Evolutionary conservation across 169 alveolate genomes (phyloP), one percentile per base, ranked within the genome.

Genomic region (Cryptosporidium baileyi): DNA sequence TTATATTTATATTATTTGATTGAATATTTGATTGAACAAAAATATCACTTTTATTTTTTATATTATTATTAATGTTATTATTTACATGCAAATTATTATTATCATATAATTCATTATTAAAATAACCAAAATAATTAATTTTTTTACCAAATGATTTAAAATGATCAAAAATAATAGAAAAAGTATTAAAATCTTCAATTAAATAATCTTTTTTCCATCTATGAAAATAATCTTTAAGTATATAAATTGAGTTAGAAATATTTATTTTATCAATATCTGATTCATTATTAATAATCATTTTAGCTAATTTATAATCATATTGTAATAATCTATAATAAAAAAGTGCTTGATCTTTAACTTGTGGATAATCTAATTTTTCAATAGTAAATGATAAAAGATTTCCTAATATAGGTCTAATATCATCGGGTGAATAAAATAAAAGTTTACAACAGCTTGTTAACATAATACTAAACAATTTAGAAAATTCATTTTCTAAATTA

Each of bases 311-410:
- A 40, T 51, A 57, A 11, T 74, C 85, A 32, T 32, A 74, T 26
- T 54, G 67, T 13, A 74, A 45, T 41, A 74, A 34, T 22, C 85
- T 74, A 32, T 74, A 74, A 45, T 74, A 74, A 57, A 74, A 74
- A 3, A 74, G n/a, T n/a, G 85, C 85, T 45, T 51, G 65, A 36
- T 74, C 85, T 28, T 74, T 74, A 0, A 74, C 67, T n/a, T 74
- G 74, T 5, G 85, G 85, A 45, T 74, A 54, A n/a, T 74, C 47
- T 44, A 51, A 17, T 34, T 43, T 74, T 54, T 74, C 85, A 9
- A 74, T 74, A 9, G 59, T 17, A 24, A 54, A 74, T 0, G 47
- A 30, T 11, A 74, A 74, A 2, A 52, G 57, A 24, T 32, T 57
- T 5, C 85, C 85, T n/a, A 74, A 19, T 22, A 59, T 40, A 26